Evolutionary conservation across 2,329 filamentous ascomycete genomes (phyloP), one percentile per base, ranked within the genome.

Genomic region (Penicillium sp.): DNA sequence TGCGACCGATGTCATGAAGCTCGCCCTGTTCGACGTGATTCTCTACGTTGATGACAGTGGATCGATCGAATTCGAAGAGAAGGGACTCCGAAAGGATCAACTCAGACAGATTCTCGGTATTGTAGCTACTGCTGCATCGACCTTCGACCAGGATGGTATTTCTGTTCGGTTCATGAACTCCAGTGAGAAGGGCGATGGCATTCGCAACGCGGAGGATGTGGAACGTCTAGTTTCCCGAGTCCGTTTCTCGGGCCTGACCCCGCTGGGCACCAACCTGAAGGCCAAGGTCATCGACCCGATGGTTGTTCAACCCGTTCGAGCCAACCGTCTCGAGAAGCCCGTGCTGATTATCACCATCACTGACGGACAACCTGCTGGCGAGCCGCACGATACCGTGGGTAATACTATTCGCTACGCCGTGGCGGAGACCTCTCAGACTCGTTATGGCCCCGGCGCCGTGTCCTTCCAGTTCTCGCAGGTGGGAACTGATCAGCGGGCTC

Each of bases 161-260:
- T 82, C 82, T 28, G 74, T 88, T 37, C 84, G 86, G 43, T 88
- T 88, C 77, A 88, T 89, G 86, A 88, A 89, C 74, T 82, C 82
- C 12, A 75, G 79, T 22, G 71, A 75, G 62, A 73, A 66, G 64
- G 80, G 71, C 33, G 82, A 87, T 62, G 76, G 80, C 53, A 83
- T 88, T 59, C 79, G 77, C 41, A 81, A 69, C 50, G 80, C 83
- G 55, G 76, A 79, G 47, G 83, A 88, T 64, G 81, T 87, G 40
- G 78, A 84, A 50, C 74, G 78, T 52, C 75, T 88, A 50, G 80
- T 88, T 61, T 67, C 75, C 28, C 80, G 78, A 57, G 82, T 87
- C 58, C 78, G 82, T 25, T 88, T 88, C 77, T 82, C 82, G 63
- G 86, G 86, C 11, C 75, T 88, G 44, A 88, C 86, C 0, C 86